Evolutionary conservation across 2,329 filamentous ascomycete species (phyloP).

Genomic region (Stachybotrys echinatus): DNA sequence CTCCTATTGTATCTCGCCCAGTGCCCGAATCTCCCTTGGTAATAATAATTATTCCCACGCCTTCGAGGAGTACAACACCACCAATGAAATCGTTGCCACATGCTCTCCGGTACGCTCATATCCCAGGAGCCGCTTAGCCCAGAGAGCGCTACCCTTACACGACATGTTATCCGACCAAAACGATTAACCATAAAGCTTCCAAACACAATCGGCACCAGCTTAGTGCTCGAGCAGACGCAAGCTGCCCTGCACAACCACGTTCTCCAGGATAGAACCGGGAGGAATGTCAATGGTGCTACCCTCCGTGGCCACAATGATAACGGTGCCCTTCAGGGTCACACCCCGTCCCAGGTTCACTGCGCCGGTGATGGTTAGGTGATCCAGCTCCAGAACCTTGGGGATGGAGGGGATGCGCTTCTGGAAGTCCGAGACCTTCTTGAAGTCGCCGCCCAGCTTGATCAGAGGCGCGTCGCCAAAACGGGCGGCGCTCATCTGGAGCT

Average conservation of each 20-base stretch:
- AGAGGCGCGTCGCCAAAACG: conserved; percentile 94
- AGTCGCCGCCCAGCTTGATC: conserved; percentile 98
- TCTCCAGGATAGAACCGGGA: conserved; percentile 94
- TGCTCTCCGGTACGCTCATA: too few species aligned
- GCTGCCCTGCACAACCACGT: conserved; percentile 97
- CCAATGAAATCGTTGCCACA: too few species aligned
- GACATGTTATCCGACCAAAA: too few species aligned
- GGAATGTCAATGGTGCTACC: conserved; percentile 97
- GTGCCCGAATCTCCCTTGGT: too few species aligned
- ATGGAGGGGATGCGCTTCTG: conserved; percentile 82
- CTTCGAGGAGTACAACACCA: too few species aligned
- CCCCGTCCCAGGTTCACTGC: conserved; percentile 94
- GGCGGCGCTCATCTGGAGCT: conserved; percentile 93
- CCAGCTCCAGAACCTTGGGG: conserved; percentile 84
- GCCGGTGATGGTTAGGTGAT: conserved; percentile 95
- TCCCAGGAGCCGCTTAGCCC: too few species aligned
- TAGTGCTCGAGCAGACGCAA: conserved; percentile 69
- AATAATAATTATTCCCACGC: too few species aligned
- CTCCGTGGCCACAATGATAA: conserved; percentile 98
- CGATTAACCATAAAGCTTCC: too few species aligned
- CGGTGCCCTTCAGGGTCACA: conserved; percentile 94
- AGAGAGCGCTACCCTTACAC: too few species aligned
- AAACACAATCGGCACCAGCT: background rate
- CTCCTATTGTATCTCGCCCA: too few species aligned
- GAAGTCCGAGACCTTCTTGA: conserved; percentile 99